Evolutionary conservation across 768 basidiomycete genomes (phyloP).

Genomic region (Lentinula aciculospora): DNA sequence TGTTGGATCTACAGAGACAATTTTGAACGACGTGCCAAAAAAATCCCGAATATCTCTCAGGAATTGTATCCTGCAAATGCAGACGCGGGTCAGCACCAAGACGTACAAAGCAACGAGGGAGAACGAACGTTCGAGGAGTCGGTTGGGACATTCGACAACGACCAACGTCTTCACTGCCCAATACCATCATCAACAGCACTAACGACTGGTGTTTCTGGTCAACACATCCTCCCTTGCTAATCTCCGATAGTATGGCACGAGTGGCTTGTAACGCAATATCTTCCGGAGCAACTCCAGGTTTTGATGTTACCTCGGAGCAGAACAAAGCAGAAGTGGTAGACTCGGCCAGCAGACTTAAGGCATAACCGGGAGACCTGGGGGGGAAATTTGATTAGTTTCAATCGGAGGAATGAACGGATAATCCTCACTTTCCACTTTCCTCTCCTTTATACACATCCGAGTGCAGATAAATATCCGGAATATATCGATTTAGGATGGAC

Average conservation of each 20-base stretch:
- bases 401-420: background rate
- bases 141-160: slow-evolving; percentile 83
- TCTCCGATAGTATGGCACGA: slow-evolving; percentile 71
- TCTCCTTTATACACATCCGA: slow-evolving; percentile 98
- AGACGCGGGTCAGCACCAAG: slow-evolving; percentile 8
- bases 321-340: slow-evolving; percentile 88
- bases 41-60: slow-evolving; percentile 74
- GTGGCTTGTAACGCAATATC: slow-evolving; percentile 85
- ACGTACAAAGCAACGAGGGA: background rate
- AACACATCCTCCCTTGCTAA: slow-evolving; percentile 81
- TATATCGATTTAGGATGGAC: slow-evolving; percentile 90
- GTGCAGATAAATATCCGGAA: slow-evolving; percentile 97
- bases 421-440: slow-evolving; percentile 88
- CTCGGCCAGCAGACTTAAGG: slow-evolving; percentile 83
- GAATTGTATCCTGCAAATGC: slow-evolving; percentile 75
- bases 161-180: slow-evolving; percentile 97
- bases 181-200: slow-evolving; percentile 83
- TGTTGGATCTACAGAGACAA: slow-evolving; percentile 53
- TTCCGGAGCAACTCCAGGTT: slow-evolving; percentile 83
- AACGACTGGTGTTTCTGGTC: slow-evolving; percentile 86
- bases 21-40: slow-evolving; percentile 94
- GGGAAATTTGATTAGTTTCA: background rate
- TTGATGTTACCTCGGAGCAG: slow-evolving; percentile 81
- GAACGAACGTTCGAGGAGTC: slow-evolving; percentile 71
- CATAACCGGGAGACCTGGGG: slow-evolving; percentile 95